Conservation (phyloP, 352 stramenopile genomes). For the Globisporangium irregulare region DNA sequence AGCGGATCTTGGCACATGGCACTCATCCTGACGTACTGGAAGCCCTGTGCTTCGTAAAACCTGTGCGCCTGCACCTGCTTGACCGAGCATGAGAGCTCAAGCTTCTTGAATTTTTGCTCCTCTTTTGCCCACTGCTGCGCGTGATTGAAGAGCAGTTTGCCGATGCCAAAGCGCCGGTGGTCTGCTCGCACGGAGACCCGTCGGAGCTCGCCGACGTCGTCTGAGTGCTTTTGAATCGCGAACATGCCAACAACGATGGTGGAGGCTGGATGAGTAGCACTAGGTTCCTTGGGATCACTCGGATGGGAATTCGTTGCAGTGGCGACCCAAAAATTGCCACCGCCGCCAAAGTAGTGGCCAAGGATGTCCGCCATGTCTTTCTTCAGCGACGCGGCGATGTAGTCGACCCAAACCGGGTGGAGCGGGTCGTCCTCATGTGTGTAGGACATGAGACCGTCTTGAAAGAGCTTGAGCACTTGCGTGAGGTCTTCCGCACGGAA, state of each 20-base stretch:
- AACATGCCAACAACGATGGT: constrained; percentile 16
- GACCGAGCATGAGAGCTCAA: not conserved
- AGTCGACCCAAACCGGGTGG: constrained; percentile 17
- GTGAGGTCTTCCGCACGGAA: constrained; percentile 18
- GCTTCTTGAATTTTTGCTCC: not conserved
- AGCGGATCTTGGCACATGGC: constrained; percentile 1
- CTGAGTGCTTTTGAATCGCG: constrained; percentile 14
- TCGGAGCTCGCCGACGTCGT: constrained; percentile 22
- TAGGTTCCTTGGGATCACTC: not conserved
- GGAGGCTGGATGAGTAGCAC: not conserved
- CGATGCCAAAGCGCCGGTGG: constrained; percentile 34
- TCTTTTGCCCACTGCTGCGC: not conserved
- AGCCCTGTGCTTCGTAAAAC: constrained; percentile 5
- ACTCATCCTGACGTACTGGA: constrained; percentile 1
- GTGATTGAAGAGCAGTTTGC: constrained; percentile 6
- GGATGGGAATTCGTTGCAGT: not conserved
- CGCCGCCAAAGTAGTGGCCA: constrained; percentile 4
- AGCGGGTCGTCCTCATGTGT: constrained; percentile 1
- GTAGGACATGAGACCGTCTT: constrained; percentile 13
- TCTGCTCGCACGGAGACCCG: constrained; percentile 40
- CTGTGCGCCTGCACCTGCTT: constrained; percentile 2
- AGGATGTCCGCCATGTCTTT: constrained; percentile 22
- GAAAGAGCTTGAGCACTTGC: constrained; percentile 20
- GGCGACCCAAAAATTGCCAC: constrained; percentile 20
- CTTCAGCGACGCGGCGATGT: constrained; percentile 12